Percentiles rank a stretch among this genome's conserved stretches.
Conservation (phyloP, 1,139 yeast species). For the Starmera stellimalicola region DNA sequence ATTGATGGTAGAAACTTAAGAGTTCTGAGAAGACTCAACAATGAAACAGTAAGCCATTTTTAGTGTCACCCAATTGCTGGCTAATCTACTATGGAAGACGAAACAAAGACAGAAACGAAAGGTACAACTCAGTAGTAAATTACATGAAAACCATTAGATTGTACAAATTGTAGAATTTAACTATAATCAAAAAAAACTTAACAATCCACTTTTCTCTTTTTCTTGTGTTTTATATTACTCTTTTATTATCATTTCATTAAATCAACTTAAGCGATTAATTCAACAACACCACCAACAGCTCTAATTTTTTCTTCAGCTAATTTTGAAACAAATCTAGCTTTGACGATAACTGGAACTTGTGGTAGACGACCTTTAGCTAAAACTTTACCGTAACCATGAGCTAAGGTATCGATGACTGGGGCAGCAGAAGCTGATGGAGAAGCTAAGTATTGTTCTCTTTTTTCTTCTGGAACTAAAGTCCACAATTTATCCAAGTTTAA, state of each 20-base stretch:
- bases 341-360: constrained; percentile 96
- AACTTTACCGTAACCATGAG: constrained; percentile 99
- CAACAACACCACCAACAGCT: constrained; percentile 99
- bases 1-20: too few relatives aligned
- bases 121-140: too few relatives aligned
- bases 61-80: too few relatives aligned
- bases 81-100: too few relatives aligned
- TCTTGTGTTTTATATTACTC: background rate
- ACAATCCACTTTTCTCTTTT: constrained; percentile 1
- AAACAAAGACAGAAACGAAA: too few relatives aligned
- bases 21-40: too few relatives aligned
- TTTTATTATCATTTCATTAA: background rate
- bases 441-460: constrained; percentile 91
- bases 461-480: constrained; percentile 91
- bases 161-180: background rate
- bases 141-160: background rate
- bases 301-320: constrained; percentile 99
- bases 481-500: constrained; percentile 98
- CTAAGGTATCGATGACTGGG: constrained; percentile 98
- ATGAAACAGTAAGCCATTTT: too few relatives aligned
- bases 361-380: constrained; percentile 99
- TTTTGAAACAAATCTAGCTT: constrained; percentile 98
- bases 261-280: constrained; percentile 79
- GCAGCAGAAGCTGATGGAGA: constrained; percentile 84
- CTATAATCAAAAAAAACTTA: background rate